Evolutionary conservation across 2,329 filamentous ascomycete genomes (phyloP).

Genomic region (Aspergillus niger): DNA sequence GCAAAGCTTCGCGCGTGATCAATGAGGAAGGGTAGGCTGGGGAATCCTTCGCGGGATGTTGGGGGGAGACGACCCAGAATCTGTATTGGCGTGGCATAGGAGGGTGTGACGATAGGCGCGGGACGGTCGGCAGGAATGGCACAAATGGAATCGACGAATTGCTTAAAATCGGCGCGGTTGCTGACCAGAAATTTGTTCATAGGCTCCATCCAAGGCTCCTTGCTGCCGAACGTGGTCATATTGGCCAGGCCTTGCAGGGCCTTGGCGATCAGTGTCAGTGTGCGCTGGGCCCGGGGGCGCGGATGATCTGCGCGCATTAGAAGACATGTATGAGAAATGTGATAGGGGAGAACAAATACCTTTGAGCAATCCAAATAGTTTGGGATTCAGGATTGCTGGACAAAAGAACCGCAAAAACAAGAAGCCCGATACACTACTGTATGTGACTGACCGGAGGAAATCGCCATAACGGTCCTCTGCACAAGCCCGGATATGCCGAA

Average conservation of each 20-base stretch:
- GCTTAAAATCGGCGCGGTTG: conserved; percentile 78
- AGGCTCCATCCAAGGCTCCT: conserved; percentile 98
- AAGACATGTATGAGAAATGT: conserved; percentile 4
- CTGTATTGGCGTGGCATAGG: conserved; percentile 88
- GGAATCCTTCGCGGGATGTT: conserved; percentile 85
- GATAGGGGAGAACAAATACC: conserved; percentile 44
- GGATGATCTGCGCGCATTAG: conserved; percentile 67
- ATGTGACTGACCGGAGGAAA: conserved; percentile 83
- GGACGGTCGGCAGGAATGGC: conserved; percentile 72
- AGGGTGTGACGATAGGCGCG: conserved; percentile 69
- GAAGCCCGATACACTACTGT: conserved; percentile 94
- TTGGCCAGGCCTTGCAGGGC: conserved; percentile 89
- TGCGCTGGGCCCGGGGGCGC: conserved; percentile 77
- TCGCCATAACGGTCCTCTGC: conserved; percentile 94
- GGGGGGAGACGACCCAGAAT: conserved; percentile 81
- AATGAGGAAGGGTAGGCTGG: conserved; percentile 87
- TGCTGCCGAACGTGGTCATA: conserved; percentile 85
- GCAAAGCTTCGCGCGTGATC: conserved; percentile 86
- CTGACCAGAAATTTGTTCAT: conserved; percentile 86
- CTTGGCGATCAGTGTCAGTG: conserved; percentile 89
- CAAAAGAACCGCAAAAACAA: conserved; percentile 94
- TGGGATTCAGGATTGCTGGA: conserved; percentile 92
- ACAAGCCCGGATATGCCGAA: conserved; percentile 88
- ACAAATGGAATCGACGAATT: conserved; percentile 85
- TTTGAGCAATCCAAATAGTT: conserved; percentile 83